Base-by-base conservation (phyloP, 176 grass and related monocot genomes). In the Paspalum notatum region DNA sequence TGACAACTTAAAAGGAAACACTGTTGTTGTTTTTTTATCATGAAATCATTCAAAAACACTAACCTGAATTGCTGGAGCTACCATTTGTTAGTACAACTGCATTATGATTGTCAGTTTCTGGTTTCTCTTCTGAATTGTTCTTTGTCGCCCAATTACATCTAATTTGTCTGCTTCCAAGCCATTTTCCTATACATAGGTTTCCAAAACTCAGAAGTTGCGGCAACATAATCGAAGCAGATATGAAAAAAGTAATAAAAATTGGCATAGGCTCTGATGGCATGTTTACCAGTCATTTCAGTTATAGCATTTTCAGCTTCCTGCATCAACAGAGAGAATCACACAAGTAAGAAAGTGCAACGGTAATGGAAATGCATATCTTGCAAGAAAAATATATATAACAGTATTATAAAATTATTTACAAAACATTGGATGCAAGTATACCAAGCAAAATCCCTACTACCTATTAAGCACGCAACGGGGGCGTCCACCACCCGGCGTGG, bases 81-180 rank as follows among this genome's bases (percentile, higher is more conserved):
- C 89, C 89, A 82, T 83, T 89, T 76, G 84, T 87, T 82, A 94
- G 83, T 58, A 94, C 81, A 59, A 94, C 92, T 32, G 92, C 81
- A 77, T 94, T 91, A 65, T 87, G 92, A 58, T 80, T 91, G 16
- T 94, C 92, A 53, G 62, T 76, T 72, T 91, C 86, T 80, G 82
- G 92, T 89, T 89, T 94, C 84, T 94, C 92, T 85, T 94, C 92
- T 62, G 86, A 76, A 58, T 21, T 87, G 60, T 77, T 91, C 78
- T 91, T 91, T 73, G 87, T 91, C 83, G 92, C 92, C 92, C 92
- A 94, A 71, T 94, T 91, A 68, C 89, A 94, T 39, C 89, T 77
- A 73, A 94, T 94, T 87, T 94, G 92, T 87, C 92, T 89, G 47
- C 76, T 94, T 72, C 92, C 92, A 80, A 94, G 92, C 92, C 92